These are phyloP conservation scores for Penicillium sp. DNA, from an alignment of 2,329 filamentous ascomycete genomes.

Conservation along the genomic window DNA sequence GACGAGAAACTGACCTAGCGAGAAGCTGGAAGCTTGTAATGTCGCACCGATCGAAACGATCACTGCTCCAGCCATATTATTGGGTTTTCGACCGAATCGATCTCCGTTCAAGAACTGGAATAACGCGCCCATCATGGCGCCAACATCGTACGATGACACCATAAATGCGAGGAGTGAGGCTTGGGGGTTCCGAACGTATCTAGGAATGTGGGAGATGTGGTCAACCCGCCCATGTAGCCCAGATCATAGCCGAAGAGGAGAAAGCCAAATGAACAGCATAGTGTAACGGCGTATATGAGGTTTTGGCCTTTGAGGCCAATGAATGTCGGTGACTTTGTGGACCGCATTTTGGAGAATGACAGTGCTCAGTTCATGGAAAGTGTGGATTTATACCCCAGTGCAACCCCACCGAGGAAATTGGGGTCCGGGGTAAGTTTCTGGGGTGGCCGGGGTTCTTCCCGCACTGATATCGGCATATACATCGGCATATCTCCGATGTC, in stretches of 20 bases:
- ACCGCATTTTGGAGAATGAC: background rate
- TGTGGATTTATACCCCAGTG: background rate
- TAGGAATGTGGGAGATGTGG: conserved; percentile 5
- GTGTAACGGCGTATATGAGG: conserved; percentile 21
- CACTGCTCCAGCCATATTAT: conserved; percentile 38
- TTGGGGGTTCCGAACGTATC: conserved; percentile 16
- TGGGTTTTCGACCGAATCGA: conserved; percentile 40
- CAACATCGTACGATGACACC: conserved; percentile 24
- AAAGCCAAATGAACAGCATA: conserved; percentile 34
- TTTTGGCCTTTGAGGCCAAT: conserved; percentile 14
- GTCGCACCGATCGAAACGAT: conserved; percentile 23
- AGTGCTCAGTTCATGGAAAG: background rate
- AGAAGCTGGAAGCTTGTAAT: conserved; percentile 18
- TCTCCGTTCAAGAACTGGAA: conserved; percentile 37
- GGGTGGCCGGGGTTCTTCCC: conserved; percentile 1
- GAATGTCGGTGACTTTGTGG: conserved; percentile 7
- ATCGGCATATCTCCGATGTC: conserved; percentile 7
- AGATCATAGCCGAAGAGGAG: conserved; percentile 43
- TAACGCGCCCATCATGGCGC: conserved; percentile 25
- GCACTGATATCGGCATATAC: conserved; percentile 1
- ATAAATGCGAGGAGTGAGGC: conserved; percentile 22
- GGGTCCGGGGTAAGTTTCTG: background rate
- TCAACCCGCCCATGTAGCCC: conserved; percentile 31
- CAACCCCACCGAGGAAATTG: background rate
- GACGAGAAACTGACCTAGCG: conserved; percentile 20